Base-by-base conservation (phyloP, 2,329 filamentous ascomycete species). In the Cladophialophora psammophila region DNA sequence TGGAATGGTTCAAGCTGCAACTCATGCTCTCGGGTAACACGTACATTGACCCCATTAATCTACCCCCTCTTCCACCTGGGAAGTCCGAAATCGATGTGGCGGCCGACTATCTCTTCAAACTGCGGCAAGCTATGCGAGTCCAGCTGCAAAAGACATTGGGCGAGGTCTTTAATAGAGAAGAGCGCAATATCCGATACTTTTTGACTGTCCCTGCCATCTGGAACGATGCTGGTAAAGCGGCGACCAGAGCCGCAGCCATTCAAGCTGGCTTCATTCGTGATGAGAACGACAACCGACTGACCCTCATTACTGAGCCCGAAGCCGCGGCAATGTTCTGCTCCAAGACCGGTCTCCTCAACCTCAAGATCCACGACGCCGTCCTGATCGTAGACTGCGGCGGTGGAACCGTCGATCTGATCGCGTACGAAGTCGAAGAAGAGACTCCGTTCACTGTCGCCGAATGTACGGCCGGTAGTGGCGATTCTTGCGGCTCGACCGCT, bases 1-100 rank as follows among this genome's bases (percentile, higher is more conserved):
- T 98, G 31, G 95, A 98, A 83, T 99, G 95, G 95, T 98, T 99
- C 87, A 98, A 98, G 85, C 87, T 99, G 73, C 95, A 99, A 83
- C 88, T 99, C 65, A 98, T 98, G 95, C 87, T 97, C 70, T 97
- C 93, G 67, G 95, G 95, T 71, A 98, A 98, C 85, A 98, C 95
- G 53, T 98, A 98, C 80, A 98, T 98, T 77, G 95, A 98, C 80
- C 95, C 95, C 69, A 98, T 98, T 83, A 98, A 98, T 86, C 88
- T 99, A 72, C 95, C 95, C 56, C 95, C 95, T 71, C 91, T 98
- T 78, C 95, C 95, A 56, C 94, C 94, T 54, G 95, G 95, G 80
- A 98, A 98, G 85, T 97, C 94, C 32, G 95, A 98, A 82, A 97
- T 98, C 80, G 95, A 99, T 81, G 95, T 98, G 60, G 94, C 95